Evolutionary conservation across 1,284 basidiomycete species (phyloP), one percentile per base, ranked within the genome.

Genomic region (Inonotus hispidus): DNA sequence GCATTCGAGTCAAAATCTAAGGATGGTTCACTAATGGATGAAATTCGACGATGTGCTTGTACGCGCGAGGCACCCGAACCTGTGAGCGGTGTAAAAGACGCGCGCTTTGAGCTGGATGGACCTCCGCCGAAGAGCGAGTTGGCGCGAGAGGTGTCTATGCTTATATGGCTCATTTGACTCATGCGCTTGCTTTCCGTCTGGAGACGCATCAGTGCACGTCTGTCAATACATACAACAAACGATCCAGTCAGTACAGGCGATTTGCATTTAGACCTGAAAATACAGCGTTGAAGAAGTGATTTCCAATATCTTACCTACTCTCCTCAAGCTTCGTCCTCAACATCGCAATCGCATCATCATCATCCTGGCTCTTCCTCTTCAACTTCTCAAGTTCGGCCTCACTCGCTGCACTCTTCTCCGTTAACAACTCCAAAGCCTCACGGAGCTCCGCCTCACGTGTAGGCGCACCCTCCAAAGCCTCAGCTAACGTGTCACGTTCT

Each of bases 251-350:
- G 29, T 52, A 21, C 10, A 23, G 32, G 8, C n/a, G n/a, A n/a
- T n/a, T 32, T 32, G 4, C 32, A 4, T 32, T 32, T 4, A 32
- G 32, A 32, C 3, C 32, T 32, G 32, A 32, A 32, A 32, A 8
- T 32, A 32, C 4, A 32, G 32, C 3, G 8, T 3, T 32, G 8
- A 32, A 32, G 8, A 8, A 4, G 32, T 32, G 32, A 16, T 16
- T n/a, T 7, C n/a, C 16, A 10, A 13, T 7, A 52, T 73, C 80
- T 41, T 68, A 88, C 88, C 94, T 80, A 73, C 91, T 93, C 72
- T 94, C 90, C 68, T 96, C 93, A n/a, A 96, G 90, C 71, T 93
- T 95, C 19, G 84, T 81, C 35, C 94, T 81, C 45, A 97, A 77
- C 71, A 92, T 77, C 10, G 82, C 76, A 41, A 96, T 92, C 53